Base-by-base conservation (phyloP, 1,284 basidiomycete genomes). In the Entoloma clypeatum region DNA sequence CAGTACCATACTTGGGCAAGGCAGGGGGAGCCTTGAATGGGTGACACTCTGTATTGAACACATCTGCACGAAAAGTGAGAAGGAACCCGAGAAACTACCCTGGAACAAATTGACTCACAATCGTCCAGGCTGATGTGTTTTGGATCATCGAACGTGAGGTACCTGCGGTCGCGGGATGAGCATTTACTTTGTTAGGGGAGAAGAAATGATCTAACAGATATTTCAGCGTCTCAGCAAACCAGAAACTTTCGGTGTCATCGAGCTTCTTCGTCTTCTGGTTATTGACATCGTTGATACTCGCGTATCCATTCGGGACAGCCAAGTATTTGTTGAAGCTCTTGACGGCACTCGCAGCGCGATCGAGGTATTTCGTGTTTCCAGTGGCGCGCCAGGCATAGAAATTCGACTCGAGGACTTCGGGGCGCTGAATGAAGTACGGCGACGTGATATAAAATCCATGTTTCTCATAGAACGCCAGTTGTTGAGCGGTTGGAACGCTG, bases 181-280 rank as follows among this genome's bases (percentile, higher is more conserved):
- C 29, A 41, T 22, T 18, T 10, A 43, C 14, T 10, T 22, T 13
- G 16, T n/a, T 10, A 22, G 5, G 25, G 14, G 31, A 6, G 8
- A 32, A 10, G 3, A 14, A n/a, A n/a, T 16, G 17, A 36, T 5
- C 47, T 40, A 9, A 85, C 79, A 87, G 55, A 55, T 87, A 86
- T 59, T 86, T 86, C 58, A 86, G 61, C 30, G 83, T 80, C 62
- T 87, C 84, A 0, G 77, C 81, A 50, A 81, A 86, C 81, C 84
- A 86, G 68, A 86, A 88, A 51, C 81, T 84, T 62, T 80, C 73
- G 47, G 72, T 83, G 47, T 80, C 72, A 51, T 86, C 75, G 28
- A 79, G 70, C 51, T 67, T 64, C 17, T 51, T 57, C 16, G 65
- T 61, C 22, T 58, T 55, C 7, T 52, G 54, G 36, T 71, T 63